These are phyloP conservation scores for Septoria linicola DNA, from an alignment of 2,329 filamentous ascomycete genomes.

Conservation along the genomic window DNA sequence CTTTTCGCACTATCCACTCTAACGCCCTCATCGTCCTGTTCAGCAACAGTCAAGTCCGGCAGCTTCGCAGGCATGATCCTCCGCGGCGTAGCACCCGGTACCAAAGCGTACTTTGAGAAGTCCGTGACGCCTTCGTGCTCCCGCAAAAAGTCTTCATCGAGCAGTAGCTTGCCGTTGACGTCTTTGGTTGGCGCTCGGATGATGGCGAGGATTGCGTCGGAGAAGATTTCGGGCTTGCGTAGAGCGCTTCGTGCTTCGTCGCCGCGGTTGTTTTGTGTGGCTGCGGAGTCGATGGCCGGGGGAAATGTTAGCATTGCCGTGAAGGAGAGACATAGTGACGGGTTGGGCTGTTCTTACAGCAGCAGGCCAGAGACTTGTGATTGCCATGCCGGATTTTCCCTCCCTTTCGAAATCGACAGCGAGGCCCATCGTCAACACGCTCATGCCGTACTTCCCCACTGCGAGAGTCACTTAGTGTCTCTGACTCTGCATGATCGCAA, in stretches of 20 bases:
- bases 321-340: background rate
- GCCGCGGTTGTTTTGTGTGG: constrained; percentile 59
- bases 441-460: constrained; percentile 59
- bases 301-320: background rate
- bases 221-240: constrained; percentile 64
- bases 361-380: constrained; percentile 81
- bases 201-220: constrained; percentile 74
- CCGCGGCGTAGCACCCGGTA: constrained; percentile 62
- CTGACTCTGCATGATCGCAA: background rate
- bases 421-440: constrained; percentile 74
- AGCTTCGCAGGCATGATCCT: constrained; percentile 74
- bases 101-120: constrained; percentile 70
- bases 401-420: constrained; percentile 77
- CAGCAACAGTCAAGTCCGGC: constrained; percentile 68
- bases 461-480: background rate
- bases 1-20: constrained; percentile 62
- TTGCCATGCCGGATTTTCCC: constrained; percentile 65
- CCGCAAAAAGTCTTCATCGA: constrained; percentile 80
- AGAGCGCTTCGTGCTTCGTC: constrained; percentile 25
- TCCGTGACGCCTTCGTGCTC: constrained; percentile 63
- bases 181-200: constrained; percentile 57
- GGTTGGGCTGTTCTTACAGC: constrained; percentile 60
- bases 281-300: constrained; percentile 70
- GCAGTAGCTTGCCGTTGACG: constrained; percentile 70
- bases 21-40: constrained; percentile 77